Conservation (phyloP, 225 moss, liverwort and hornwort genomes). For the Physcomitrium patens region DNA sequence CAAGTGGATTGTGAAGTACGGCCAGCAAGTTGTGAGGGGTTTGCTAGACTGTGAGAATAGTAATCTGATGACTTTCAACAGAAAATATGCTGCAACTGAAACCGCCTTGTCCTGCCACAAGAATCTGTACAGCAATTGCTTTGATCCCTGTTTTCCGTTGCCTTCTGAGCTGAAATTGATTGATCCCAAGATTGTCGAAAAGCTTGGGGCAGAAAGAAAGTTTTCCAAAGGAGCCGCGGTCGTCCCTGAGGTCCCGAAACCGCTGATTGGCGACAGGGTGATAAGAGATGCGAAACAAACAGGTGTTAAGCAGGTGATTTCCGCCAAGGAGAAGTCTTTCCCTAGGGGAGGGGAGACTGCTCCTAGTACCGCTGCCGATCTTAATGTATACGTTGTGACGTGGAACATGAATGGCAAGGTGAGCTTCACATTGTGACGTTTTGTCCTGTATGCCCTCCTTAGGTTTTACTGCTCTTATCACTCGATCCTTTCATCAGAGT, state of each 20-base stretch:
- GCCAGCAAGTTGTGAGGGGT: slow-evolving; percentile 52
- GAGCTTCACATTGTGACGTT: background rate
- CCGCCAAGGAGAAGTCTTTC: slow-evolving; percentile 34
- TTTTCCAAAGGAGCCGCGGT: slow-evolving; percentile 39
- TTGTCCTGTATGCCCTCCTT: background rate
- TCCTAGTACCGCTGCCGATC: slow-evolving; percentile 40
- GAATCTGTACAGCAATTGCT: slow-evolving; percentile 37
- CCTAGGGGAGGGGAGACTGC: slow-evolving; percentile 33
- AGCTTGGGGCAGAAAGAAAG: slow-evolving; percentile 46
- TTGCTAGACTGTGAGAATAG: slow-evolving; percentile 55
- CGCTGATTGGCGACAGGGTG: slow-evolving; percentile 18
- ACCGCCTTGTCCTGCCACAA: slow-evolving; percentile 51
- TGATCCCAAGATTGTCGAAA: slow-evolving; percentile 49
- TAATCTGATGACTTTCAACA: slow-evolving; percentile 45
- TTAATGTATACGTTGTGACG: slow-evolving; percentile 75
- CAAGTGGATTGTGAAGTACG: slow-evolving; percentile 53
- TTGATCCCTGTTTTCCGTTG: slow-evolving; percentile 39
- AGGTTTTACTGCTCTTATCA: background rate
- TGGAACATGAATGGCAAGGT: slow-evolving; percentile 99
- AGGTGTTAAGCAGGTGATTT: slow-evolving; percentile 40
- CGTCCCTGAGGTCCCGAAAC: slow-evolving; percentile 22
- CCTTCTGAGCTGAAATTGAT: slow-evolving; percentile 42
- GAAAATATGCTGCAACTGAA: slow-evolving; percentile 35
- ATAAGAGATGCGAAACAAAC: slow-evolving; percentile 30
- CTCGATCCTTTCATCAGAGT: background rate